Evolutionary conservation across 2,329 filamentous ascomycete species (phyloP).

Genomic region (Colletotrichum tanaceti): DNA sequence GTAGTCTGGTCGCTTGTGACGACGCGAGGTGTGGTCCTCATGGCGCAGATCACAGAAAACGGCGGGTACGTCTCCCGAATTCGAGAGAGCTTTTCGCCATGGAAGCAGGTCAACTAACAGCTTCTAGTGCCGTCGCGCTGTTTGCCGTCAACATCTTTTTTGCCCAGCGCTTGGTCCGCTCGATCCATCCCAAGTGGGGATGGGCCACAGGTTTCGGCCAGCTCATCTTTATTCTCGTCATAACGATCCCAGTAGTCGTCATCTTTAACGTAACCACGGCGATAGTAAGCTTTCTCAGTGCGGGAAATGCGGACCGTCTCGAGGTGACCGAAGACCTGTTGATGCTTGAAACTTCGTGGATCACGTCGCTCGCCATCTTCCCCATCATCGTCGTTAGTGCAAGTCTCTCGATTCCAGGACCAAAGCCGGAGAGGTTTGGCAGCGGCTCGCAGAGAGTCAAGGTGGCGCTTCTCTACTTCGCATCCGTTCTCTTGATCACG

Average conservation of each 20-base stretch:
- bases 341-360: slow-evolving; percentile 43
- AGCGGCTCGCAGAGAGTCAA: slow-evolving; percentile 47
- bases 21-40: slow-evolving; percentile 47
- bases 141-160: slow-evolving; percentile 55
- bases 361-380: slow-evolving; percentile 42
- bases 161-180: slow-evolving; percentile 53
- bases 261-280: slow-evolving; percentile 48
- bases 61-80: slow-evolving; percentile 45
- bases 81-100: background rate
- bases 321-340: slow-evolving; percentile 38
- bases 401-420: slow-evolving; percentile 45
- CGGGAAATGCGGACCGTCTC: slow-evolving; percentile 39
- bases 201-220: slow-evolving; percentile 49
- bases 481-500: slow-evolving; percentile 38
- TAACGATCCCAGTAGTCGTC: slow-evolving; percentile 47
- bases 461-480: slow-evolving; percentile 45
- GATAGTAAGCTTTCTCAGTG: slow-evolving; percentile 45
- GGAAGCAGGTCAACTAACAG: background rate
- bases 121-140: slow-evolving; percentile 47
- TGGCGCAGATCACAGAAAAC: slow-evolving; percentile 51
- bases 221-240: slow-evolving; percentile 42
- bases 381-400: slow-evolving; percentile 44
- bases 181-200: slow-evolving; percentile 51
- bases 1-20: slow-evolving; percentile 50
- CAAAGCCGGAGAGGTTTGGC: slow-evolving; percentile 49